phyloP scores from a whole-genome alignment of 768 basidiomycete species.

The Brasilioporus rufonigricans region DNA sequence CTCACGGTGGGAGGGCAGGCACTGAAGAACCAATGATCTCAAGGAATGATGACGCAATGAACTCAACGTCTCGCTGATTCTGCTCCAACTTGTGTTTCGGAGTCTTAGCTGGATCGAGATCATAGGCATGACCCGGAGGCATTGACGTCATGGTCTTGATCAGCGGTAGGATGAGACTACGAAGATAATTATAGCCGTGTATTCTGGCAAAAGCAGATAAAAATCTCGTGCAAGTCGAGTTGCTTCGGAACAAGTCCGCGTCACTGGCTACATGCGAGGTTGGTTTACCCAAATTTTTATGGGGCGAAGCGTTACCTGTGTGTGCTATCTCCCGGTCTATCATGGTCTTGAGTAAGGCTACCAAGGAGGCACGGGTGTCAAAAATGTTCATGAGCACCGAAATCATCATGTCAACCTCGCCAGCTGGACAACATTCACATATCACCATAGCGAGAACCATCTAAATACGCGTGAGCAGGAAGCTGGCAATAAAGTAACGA shows the following conservation, averaged over 20 bases:
- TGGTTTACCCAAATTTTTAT: neutral
- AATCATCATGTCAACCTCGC: conserved; percentile 81
- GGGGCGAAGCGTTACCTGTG: conserved; percentile 51
- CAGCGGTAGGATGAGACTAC: conserved; percentile 73
- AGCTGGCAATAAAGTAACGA: neutral
- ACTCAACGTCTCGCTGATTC: conserved; percentile 70
- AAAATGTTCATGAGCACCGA: conserved; percentile 84
- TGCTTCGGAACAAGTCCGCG: conserved; percentile 80
- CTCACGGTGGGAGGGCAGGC: conserved; percentile 72
- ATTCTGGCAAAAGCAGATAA: conserved; percentile 82
- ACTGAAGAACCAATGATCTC: conserved; percentile 71
- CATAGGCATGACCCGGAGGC: conserved; percentile 72
- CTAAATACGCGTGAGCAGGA: conserved; percentile 35
- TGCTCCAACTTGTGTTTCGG: conserved; percentile 57
- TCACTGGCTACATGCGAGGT: conserved; percentile 59
- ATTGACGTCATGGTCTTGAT: conserved; percentile 71
- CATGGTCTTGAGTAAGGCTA: conserved; percentile 76
- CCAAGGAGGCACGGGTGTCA: conserved; percentile 69
- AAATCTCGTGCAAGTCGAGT: conserved; percentile 84
- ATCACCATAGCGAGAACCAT: conserved; percentile 81
- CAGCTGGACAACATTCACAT: conserved; percentile 78
- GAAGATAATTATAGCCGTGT: conserved; percentile 92
- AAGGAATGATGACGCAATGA: conserved; percentile 73
- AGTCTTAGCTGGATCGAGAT: conserved; percentile 68
- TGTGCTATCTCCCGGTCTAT: conserved; percentile 81